A percentile compares a stretch with the other conserved stretches of the same genome.
phyloP scores from a whole-genome alignment of 2,329 filamentous ascomycete species.

The Epichloe bromicola region DNA sequence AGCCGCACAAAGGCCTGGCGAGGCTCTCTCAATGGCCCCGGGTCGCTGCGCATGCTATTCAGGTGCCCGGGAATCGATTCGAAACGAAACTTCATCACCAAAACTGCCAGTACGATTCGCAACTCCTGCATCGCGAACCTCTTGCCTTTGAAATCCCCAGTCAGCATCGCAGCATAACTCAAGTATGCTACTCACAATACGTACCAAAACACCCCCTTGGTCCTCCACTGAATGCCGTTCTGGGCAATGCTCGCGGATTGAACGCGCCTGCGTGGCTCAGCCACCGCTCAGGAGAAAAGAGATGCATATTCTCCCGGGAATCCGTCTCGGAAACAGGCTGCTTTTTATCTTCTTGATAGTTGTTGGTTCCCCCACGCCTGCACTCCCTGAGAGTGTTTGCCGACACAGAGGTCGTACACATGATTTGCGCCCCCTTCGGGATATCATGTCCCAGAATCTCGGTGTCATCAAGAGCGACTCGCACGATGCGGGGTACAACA shows the following conservation, averaged over 20 bases:
- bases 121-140: slow-evolving; percentile 1
- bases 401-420: background rate
- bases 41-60: background rate
- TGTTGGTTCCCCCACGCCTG: background rate
- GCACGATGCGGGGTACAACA: background rate
- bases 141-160: background rate
- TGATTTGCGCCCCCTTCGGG: slow-evolving; percentile 1
- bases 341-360: background rate
- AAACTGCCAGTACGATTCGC: background rate
- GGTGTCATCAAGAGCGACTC: background rate
- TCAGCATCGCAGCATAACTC: background rate
- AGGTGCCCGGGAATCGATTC: background rate
- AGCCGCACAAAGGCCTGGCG: background rate
- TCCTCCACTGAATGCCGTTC: background rate
- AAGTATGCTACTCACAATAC: background rate
- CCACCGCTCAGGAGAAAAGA: slow-evolving; percentile 7
- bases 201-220: slow-evolving; percentile 1
- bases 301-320: background rate
- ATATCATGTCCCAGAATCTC: background rate
- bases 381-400: background rate
- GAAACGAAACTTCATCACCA: background rate
- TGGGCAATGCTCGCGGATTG: background rate
- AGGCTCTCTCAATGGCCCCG: background rate
- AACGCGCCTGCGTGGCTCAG: slow-evolving; percentile 1
- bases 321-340: background rate